Conservation (phyloP, 257 asterid genomes). For the Dorcoceras hygrometricum region DNA sequence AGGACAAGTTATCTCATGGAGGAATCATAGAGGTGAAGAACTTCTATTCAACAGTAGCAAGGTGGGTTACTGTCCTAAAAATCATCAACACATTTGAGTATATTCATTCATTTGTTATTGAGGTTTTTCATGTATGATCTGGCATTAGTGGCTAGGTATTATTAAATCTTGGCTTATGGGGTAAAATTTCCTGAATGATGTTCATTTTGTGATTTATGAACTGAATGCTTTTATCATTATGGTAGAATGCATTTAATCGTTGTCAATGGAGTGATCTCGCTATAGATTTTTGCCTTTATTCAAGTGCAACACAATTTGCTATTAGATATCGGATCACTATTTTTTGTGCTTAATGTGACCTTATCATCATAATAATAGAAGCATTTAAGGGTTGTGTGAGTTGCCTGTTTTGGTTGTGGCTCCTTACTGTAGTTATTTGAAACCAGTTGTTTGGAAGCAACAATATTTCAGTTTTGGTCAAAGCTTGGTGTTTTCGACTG, state of each 20-base stretch:
- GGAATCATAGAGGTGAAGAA: slow-evolving; percentile 88
- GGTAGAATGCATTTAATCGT: neutral
- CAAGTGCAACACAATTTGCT: neutral
- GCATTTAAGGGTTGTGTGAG: neutral
- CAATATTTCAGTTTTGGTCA: no score
- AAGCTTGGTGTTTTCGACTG: neutral
- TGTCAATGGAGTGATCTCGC: neutral
- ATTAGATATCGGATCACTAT: neutral
- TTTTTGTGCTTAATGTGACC: neutral
- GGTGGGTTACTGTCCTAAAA: slow-evolving; percentile 43
- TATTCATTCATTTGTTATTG: neutral
- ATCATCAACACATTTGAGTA: neutral
- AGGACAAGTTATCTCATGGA: slow-evolving; percentile 91
- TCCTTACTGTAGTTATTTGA: neutral
- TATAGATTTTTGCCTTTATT: neutral
- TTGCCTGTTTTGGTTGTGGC: neutral
- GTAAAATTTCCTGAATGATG: neutral
- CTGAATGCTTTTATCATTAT: no score
- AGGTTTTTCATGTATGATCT: neutral
- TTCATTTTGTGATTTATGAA: neutral
- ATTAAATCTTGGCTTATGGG: neutral
- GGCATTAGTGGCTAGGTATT: neutral
- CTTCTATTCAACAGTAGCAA: slow-evolving; percentile 82
- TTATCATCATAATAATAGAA: neutral
- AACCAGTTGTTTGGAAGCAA: neutral